A percentile compares a stretch with the other conserved stretches of the same genome.
Conservation (phyloP, 495 filamentous ascomycete genomes). For the Podospora appendiculata region DNA sequence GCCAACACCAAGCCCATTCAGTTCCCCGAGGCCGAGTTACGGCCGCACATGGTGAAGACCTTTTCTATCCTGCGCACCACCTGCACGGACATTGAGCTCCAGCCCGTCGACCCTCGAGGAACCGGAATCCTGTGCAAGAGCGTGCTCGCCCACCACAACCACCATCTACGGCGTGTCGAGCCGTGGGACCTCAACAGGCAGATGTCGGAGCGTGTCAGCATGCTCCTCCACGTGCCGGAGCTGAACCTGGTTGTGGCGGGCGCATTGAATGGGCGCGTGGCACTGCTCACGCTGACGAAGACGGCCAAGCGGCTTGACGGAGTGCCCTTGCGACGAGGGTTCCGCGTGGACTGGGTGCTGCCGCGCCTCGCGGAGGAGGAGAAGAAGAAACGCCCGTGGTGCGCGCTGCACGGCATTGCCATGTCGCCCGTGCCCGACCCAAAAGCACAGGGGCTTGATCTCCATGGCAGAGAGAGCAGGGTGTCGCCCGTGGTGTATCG, state of each 20-base stretch:
- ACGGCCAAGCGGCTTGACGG: conserved; percentile 31
- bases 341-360: conserved; percentile 36
- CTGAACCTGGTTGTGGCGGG: conserved; percentile 68
- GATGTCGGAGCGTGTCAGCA: conserved; percentile 62
- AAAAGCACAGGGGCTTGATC: conserved; percentile 40
- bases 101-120: conserved; percentile 34
- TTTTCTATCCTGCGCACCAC: conserved; percentile 49
- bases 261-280: conserved; percentile 66
- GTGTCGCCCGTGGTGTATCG: conserved; percentile 44
- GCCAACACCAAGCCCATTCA: neutral
- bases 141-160: conserved; percentile 39
- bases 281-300: conserved; percentile 62
- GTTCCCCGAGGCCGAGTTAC: conserved; percentile 5
- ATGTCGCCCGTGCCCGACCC: conserved; percentile 33
- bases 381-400: conserved; percentile 23
- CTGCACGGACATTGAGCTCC: conserved; percentile 49
- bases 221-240: conserved; percentile 69
- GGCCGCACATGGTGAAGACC: conserved; percentile 7
- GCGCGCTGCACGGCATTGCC: conserved; percentile 34
- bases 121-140: conserved; percentile 32
- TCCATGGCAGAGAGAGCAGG: conserved; percentile 20
- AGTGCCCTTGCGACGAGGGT: conserved; percentile 22
- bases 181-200: conserved; percentile 28
- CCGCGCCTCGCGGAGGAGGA: conserved; percentile 33
- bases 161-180: conserved; percentile 33